Conservation (phyloP, 768 basidiomycete genomes). For the Phlebiopsis flavidoalba region DNA sequence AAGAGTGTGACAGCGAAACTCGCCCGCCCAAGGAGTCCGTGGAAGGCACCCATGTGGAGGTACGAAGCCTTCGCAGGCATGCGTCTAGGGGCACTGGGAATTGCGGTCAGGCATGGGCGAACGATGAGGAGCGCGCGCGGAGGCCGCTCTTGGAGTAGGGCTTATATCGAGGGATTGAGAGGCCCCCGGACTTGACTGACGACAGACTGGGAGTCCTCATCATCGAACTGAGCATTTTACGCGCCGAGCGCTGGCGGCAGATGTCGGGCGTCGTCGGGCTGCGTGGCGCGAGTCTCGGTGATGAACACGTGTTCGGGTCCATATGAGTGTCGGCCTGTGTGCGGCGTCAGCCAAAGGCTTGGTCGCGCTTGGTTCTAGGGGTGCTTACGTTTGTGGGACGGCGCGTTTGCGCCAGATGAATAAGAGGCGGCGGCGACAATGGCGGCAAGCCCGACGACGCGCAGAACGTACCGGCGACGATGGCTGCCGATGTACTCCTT, state of each 20-base stretch:
- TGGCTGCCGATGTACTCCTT: slow-evolving; percentile 6
- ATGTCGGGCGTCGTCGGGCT: background rate
- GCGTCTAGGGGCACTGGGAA: background rate
- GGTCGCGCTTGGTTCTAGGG: too few relatives aligned
- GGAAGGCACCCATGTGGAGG: too few relatives aligned
- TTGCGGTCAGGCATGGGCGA: slow-evolving; percentile 9
- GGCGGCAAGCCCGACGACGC: slow-evolving; percentile 1
- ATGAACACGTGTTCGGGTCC: slow-evolving; percentile 3
- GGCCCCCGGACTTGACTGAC: background rate
- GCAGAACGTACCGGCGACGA: slow-evolving; percentile 4
- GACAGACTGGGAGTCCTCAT: background rate
- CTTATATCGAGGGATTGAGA: background rate
- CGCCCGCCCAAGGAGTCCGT: too few relatives aligned
- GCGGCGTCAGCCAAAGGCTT: background rate
- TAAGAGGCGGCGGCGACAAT: background rate
- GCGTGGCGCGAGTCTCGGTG: slow-evolving; percentile 1
- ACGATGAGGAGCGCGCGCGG: slow-evolving; percentile 7
- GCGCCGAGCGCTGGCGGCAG: background rate
- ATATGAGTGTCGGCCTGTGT: slow-evolving; percentile 6
- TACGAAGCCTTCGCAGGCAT: too few relatives aligned
- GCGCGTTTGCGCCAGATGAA: background rate
- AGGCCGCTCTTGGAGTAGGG: slow-evolving; percentile 1
- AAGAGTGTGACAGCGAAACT: background rate
- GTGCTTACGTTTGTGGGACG: background rate
- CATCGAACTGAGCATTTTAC: slow-evolving; percentile 7